phyloP scores from a whole-genome alignment of 2,329 filamentous ascomycete genomes.

The Clonostachys solani region DNA sequence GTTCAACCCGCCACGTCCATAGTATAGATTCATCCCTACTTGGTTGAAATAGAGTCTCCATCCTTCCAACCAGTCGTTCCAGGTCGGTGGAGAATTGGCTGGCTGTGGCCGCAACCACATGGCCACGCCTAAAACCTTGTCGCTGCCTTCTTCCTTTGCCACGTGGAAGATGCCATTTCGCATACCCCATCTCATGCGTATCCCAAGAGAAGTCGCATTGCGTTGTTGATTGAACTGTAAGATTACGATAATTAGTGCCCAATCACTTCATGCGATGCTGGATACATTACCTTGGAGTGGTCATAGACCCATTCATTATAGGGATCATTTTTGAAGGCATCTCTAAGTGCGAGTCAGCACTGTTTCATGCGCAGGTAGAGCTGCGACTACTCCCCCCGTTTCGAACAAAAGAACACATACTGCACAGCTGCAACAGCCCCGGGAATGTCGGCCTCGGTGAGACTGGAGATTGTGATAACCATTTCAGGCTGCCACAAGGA shows the following conservation, averaged over 20 bases:
- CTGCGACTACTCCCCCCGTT: too few relatives aligned
- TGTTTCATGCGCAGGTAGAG: too few relatives aligned
- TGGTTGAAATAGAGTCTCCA: conserved; percentile 67
- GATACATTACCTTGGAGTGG: conserved; percentile 35
- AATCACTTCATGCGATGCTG: too few relatives aligned
- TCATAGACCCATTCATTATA: conserved; percentile 66
- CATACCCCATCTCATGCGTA: conserved; percentile 68
- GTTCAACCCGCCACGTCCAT: conserved; percentile 65
- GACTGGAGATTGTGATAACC: conserved; percentile 48
- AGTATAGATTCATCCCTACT: conserved; percentile 61
- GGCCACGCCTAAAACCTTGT: conserved; percentile 62
- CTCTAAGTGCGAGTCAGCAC: conserved; percentile 11
- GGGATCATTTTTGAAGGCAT: conserved; percentile 62
- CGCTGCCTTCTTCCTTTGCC: conserved; percentile 52
- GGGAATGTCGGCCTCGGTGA: conserved; percentile 56
- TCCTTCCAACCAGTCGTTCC: conserved; percentile 57
- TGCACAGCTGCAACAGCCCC: conserved; percentile 63
- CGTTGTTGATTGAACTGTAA: conserved; percentile 51
- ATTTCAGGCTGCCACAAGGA: conserved; percentile 17
- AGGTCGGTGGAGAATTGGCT: conserved; percentile 42
- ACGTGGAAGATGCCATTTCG: conserved; percentile 66
- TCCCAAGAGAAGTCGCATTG: conserved; percentile 58
- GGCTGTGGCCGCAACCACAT: conserved; percentile 65
- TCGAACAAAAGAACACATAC: conserved; percentile 7
- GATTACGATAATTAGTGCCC: too few relatives aligned